A percentile compares a stretch with the other conserved stretches of the same genome.
phyloP scores from a whole-genome alignment of 2,329 filamentous ascomycete genomes.

The Graphiopsis chlorocephala region DNA sequence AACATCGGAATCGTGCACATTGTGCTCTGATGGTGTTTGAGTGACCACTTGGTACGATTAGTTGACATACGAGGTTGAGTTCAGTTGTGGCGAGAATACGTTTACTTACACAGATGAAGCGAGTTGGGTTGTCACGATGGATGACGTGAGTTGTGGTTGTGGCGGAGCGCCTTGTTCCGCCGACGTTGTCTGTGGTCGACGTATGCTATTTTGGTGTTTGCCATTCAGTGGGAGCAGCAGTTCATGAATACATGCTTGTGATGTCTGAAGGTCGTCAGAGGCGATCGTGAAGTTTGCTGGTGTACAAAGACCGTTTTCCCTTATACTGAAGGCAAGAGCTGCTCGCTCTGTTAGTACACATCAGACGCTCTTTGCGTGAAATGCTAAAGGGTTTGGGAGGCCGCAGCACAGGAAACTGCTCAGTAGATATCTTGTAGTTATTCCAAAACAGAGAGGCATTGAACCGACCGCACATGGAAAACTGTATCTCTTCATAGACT shows the following conservation, averaged over 20 bases:
- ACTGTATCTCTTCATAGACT: background rate
- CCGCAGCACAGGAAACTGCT: background rate
- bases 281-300: background rate
- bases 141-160: background rate
- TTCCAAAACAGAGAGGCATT: background rate
- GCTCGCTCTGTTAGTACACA: background rate
- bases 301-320: background rate
- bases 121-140: background rate
- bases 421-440: background rate
- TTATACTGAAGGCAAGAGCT: background rate
- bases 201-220: background rate
- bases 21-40: background rate
- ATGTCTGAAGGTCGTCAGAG: background rate
- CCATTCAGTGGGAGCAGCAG: background rate
- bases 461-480: background rate
- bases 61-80: background rate
- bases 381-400: background rate
- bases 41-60: background rate
- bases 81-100: background rate
- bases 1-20: background rate
- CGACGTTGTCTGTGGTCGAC: background rate
- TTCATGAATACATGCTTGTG: background rate
- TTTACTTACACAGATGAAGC: background rate
- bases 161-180: background rate
- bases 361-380: background rate